Evolutionary conservation across 148 eudicot species (phyloP).

Genomic region (Vaccinium myrtillus): DNA sequence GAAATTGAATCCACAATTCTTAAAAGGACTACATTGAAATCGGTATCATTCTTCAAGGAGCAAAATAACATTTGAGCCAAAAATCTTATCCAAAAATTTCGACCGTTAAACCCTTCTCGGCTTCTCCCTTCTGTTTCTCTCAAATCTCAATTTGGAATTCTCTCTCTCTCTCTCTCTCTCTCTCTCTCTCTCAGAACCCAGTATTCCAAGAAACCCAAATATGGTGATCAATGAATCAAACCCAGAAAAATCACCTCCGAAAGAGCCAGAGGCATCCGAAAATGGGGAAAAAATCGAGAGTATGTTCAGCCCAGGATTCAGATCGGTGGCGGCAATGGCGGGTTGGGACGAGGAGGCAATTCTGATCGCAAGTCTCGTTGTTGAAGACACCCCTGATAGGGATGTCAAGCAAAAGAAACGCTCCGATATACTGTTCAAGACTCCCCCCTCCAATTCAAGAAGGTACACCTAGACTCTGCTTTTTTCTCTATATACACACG

Average conservation of each 20-base stretch:
- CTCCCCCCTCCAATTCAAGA: constrained; percentile 68
- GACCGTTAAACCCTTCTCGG: no score
- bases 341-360: constrained; percentile 82
- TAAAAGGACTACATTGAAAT: no score
- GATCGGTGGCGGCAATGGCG: not conserved
- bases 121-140: no score
- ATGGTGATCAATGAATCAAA: not conserved
- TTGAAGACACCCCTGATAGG: constrained; percentile 79
- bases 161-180: not conserved
- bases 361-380: constrained; percentile 58
- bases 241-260: not conserved
- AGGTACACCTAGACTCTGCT: constrained; percentile 28
- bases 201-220: not conserved
- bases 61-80: no score
- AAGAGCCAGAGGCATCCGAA: not conserved
- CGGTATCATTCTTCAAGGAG: no score
- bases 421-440: constrained; percentile 38
- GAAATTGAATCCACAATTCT: no score
- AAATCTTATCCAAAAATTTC: no score
- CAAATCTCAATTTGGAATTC: not conserved
- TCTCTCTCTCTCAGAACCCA: not conserved
- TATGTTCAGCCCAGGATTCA: not conserved
- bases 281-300: not conserved
- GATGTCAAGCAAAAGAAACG: constrained; percentile 48
- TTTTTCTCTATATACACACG: not conserved